Percentiles rank a stretch among this genome's conserved stretches.
Evolutionary conservation across 2,329 filamentous ascomycete genomes (phyloP).

Genomic region (Diaporthe capsici): DNA sequence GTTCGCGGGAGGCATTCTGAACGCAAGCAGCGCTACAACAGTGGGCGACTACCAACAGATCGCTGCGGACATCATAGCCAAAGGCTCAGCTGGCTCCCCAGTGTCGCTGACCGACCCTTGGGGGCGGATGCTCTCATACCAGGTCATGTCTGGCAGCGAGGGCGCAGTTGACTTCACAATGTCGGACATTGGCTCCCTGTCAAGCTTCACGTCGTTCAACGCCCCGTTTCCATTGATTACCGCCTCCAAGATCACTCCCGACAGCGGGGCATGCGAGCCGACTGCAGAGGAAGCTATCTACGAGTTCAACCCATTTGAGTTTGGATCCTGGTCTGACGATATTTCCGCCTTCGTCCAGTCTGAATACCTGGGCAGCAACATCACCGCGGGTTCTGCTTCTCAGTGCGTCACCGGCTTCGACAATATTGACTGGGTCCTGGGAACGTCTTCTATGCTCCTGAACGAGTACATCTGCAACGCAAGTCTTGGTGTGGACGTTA

Average conservation of each 20-base stretch:
- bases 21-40: conserved; percentile 16
- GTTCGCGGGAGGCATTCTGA: conserved; percentile 35
- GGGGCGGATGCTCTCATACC: conserved; percentile 37
- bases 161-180: conserved; percentile 31
- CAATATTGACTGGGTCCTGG: conserved; percentile 62
- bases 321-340: conserved; percentile 59
- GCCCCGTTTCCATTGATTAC: conserved; percentile 45
- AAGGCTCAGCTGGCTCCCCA: conserved; percentile 33
- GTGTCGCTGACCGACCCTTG: conserved; percentile 40
- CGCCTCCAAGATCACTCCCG: conserved; percentile 42
- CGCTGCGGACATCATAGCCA: conserved; percentile 28
- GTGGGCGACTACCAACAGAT: conserved; percentile 32
- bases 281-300: conserved; percentile 53
- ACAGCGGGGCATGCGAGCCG: conserved; percentile 41
- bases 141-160: conserved; percentile 37
- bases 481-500: conserved; percentile 33
- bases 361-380: conserved; percentile 56
- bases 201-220: conserved; percentile 36
- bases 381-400: conserved; percentile 48
- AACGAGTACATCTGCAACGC: conserved; percentile 44
- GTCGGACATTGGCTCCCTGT: conserved; percentile 26
- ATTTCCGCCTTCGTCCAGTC: conserved; percentile 55
- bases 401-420: conserved; percentile 60
- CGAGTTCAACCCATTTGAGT: conserved; percentile 61
- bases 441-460: conserved; percentile 60